These are phyloP conservation scores for Mortierella sp. DNA, from an alignment of 371 early-diverging fungal species.

Conservation along the genomic window DNA sequence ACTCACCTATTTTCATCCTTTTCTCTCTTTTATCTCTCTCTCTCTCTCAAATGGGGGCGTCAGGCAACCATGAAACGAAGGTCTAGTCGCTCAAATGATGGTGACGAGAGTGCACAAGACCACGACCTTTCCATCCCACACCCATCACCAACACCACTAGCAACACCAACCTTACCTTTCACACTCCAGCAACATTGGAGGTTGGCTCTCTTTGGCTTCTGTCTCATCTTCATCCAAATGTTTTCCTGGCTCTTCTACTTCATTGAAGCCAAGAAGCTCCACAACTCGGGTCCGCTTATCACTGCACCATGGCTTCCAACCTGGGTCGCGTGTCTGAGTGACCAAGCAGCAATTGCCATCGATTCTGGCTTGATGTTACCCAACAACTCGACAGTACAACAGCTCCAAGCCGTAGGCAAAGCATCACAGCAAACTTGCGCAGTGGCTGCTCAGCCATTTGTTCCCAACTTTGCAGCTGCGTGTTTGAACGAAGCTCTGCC, in stretches of 20 bases:
- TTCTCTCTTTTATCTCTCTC: not conserved
- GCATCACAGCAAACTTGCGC: constrained; percentile 24
- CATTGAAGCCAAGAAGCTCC: constrained; percentile 29
- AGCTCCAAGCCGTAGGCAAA: constrained; percentile 16
- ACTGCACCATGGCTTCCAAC: constrained; percentile 19
- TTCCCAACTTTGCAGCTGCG: constrained; percentile 29
- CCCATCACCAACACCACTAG: not conserved
- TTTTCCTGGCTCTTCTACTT: constrained; percentile 47
- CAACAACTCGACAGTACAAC: constrained; percentile 5
- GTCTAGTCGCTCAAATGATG: no score
- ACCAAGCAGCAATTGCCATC: constrained; percentile 9
- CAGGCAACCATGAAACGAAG: not conserved
- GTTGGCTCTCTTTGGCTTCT: constrained; percentile 31
- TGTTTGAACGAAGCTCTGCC: constrained; percentile 27
- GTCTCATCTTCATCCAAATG: constrained; percentile 29
- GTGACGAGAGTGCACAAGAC: no score
- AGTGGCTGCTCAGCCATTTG: constrained; percentile 7
- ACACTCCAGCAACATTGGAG: constrained; percentile 51
- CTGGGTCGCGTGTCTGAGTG: constrained; percentile 22
- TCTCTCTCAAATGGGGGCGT: not conserved
- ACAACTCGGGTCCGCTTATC: not conserved
- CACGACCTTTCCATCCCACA: no score
- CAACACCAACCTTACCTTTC: not conserved
- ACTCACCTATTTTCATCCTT: not conserved
- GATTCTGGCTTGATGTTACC: constrained; percentile 2